phyloP scores from a whole-genome alignment of 2,329 filamentous ascomycete species.

The Chalara sp. region DNA sequence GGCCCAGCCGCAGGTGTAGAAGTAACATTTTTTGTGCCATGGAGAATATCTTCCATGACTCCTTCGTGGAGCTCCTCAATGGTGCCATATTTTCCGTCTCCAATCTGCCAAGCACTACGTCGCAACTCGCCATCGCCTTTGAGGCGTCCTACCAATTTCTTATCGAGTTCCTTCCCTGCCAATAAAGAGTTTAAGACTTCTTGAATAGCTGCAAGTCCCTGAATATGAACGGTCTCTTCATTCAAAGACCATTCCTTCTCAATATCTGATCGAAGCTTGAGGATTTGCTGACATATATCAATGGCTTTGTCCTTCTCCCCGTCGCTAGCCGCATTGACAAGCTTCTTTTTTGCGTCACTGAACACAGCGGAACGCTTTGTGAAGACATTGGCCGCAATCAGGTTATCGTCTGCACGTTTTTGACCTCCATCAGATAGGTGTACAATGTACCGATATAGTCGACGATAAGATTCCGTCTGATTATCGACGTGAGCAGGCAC shows the following conservation, averaged over 20 bases:
- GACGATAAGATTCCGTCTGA: slow-evolving; percentile 11
- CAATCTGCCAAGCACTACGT: neutral
- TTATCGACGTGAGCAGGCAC: slow-evolving; percentile 10
- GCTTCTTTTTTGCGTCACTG: neutral
- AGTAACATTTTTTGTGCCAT: neutral
- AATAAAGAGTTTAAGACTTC: neutral
- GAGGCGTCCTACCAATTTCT: neutral
- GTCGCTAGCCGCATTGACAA: neutral
- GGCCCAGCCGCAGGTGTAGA: neutral
- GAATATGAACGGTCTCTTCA: neutral
- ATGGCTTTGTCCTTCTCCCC: neutral
- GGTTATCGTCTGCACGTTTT: slow-evolving; percentile 11
- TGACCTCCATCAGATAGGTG: slow-evolving; percentile 10
- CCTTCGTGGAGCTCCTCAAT: neutral
- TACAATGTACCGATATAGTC: slow-evolving; percentile 14
- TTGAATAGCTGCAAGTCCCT: neutral
- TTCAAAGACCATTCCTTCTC: neutral
- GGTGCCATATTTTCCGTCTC: neutral
- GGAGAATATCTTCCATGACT: neutral
- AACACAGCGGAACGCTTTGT: slow-evolving; percentile 18
- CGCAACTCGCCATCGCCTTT: neutral
- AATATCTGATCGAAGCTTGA: neutral
- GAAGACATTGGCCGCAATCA: slow-evolving; percentile 14
- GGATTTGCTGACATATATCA: neutral
- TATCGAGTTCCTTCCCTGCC: neutral